These are phyloP conservation scores for Exophiala sp. DNA, from an alignment of 2,329 filamentous ascomycete species.

Conservation along the genomic window DNA sequence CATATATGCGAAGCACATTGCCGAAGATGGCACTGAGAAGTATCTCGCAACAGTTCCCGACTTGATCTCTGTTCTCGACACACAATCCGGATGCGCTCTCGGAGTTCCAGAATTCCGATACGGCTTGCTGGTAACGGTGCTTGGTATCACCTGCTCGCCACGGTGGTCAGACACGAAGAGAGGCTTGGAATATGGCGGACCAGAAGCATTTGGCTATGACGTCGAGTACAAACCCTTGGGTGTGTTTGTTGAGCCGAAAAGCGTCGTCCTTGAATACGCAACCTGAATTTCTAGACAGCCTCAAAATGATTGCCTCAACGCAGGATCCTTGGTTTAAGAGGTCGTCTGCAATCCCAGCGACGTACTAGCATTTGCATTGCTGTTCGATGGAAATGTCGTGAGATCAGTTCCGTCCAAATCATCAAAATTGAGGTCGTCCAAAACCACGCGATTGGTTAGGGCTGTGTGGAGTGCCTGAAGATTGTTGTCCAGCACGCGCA, in stretches of 20 bases:
- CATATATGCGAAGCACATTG: slow-evolving; percentile 53
- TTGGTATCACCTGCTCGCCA: slow-evolving; percentile 54
- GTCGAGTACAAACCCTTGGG: slow-evolving; percentile 52
- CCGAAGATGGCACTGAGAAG: slow-evolving; percentile 36
- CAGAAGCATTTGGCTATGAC: slow-evolving; percentile 47
- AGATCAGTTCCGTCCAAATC: background rate
- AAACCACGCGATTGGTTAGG: slow-evolving; percentile 1
- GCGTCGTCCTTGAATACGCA: slow-evolving; percentile 52
- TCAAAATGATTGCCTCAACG: no score
- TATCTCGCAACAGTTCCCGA: slow-evolving; percentile 54
- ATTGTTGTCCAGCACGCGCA: slow-evolving; percentile 11
- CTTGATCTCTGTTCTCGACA: slow-evolving; percentile 55
- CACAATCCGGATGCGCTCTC: slow-evolving; percentile 55
- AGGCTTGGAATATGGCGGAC: slow-evolving; percentile 51
- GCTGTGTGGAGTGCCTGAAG: slow-evolving; percentile 7
- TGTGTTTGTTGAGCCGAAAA: slow-evolving; percentile 51
- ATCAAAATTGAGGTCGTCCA: slow-evolving; percentile 10
- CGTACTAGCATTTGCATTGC: background rate
- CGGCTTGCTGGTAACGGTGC: slow-evolving; percentile 50
- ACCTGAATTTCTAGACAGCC: no score
- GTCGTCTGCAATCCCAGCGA: no score
- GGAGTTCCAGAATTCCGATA: slow-evolving; percentile 56
- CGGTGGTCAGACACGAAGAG: slow-evolving; percentile 50
- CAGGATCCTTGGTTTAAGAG: background rate
- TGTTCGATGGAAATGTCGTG: background rate